Percentiles rank a stretch among this genome's conserved stretches.
Conservation (phyloP, 2,329 filamentous ascomycete species). For the Stemphylium vesicarium region DNA sequence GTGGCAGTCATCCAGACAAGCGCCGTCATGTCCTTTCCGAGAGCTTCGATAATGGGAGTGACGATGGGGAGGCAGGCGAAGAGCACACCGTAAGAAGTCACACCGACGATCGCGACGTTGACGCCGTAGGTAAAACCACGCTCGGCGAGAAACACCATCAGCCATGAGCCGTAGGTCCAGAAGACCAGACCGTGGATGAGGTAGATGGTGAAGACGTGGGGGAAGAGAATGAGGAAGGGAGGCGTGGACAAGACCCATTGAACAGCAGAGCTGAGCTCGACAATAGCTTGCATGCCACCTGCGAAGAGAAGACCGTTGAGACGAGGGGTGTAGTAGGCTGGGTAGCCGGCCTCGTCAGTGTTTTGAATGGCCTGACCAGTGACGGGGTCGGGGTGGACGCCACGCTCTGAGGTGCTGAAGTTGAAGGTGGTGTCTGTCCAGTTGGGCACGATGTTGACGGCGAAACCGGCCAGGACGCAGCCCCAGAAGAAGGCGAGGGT, state of each 20-base stretch:
- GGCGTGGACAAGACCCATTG: constrained; percentile 53
- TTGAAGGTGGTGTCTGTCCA: constrained; percentile 43
- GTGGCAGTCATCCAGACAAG: constrained; percentile 47
- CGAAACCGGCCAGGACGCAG: constrained; percentile 41
- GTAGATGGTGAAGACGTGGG: constrained; percentile 59
- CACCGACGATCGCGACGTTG: constrained; percentile 44
- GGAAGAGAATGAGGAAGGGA: constrained; percentile 52
- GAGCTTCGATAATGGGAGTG: constrained; percentile 48
- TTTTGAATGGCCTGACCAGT: constrained; percentile 49
- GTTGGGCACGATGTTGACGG: constrained; percentile 48
- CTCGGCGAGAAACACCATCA: constrained; percentile 44
- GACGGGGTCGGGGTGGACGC: constrained; percentile 51
- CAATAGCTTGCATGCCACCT: constrained; percentile 46
- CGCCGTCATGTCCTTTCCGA: constrained; percentile 49
- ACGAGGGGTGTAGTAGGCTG: constrained; percentile 53
- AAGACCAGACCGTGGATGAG: constrained; percentile 57
- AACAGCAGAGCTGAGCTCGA: constrained; percentile 43
- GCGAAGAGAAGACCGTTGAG: constrained; percentile 54
- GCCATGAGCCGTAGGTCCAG: constrained; percentile 51
- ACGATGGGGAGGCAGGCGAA: constrained; percentile 44
- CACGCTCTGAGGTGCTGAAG: constrained; percentile 50
- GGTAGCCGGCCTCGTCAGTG: constrained; percentile 48
- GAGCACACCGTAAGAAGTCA: constrained; percentile 46
- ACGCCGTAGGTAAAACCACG: constrained; percentile 42
- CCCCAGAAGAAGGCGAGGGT: constrained; percentile 41